Evolutionary conservation across 805 yeast genomes (phyloP), one percentile per base, ranked within the genome.

Genomic region (Millerago galiae): DNA sequence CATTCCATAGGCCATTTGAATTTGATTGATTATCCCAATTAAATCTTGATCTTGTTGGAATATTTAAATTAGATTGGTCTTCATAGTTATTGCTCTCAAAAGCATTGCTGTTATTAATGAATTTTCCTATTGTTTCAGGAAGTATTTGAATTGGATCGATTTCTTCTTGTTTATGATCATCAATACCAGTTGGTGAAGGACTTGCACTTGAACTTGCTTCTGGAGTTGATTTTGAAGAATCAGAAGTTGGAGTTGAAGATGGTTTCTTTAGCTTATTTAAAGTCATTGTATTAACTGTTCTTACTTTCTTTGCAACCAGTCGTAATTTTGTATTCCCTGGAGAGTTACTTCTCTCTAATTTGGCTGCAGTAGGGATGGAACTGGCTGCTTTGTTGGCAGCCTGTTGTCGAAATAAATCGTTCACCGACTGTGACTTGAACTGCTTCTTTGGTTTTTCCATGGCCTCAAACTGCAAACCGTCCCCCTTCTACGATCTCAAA

Each of bases 341-440:
- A 8, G 52, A 44, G n/a, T 36, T 48, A 14, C 43, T 46, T 27
- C 49, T 43, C 21, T 37, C 42, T 17, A 39, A 12, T 26, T 40
- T 44, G n/a, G 37, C 24, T 10, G 32, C 14, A 10, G 15, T 13
- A 14, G n/a, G 27, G 15, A 12, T 31, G n/a, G 24, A 30, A 8
- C 31, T 33, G 17, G 29, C 30, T 13, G 39, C 30, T 21, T 36
- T 35, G 5, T 34, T 13, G 5, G 50, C 16, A 3, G 46, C 41
- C 36, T 53, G 54, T 26, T 52, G 56, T 38, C 59, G 43, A 45
- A 56, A 56, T 43, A 56, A 33, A 29, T 45, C 51, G 45, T 56
- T 56, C 24, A 56, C 60, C 2, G 58, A 53, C 43, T 56, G 58
- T 9, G 60, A 56, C 44, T 56, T 56, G 50, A 56, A 56, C 44